Evolutionary conservation across 2,329 filamentous ascomycete genomes (phyloP), one percentile per base, ranked within the genome.

Genomic region (Aureobasidium sp.): DNA sequence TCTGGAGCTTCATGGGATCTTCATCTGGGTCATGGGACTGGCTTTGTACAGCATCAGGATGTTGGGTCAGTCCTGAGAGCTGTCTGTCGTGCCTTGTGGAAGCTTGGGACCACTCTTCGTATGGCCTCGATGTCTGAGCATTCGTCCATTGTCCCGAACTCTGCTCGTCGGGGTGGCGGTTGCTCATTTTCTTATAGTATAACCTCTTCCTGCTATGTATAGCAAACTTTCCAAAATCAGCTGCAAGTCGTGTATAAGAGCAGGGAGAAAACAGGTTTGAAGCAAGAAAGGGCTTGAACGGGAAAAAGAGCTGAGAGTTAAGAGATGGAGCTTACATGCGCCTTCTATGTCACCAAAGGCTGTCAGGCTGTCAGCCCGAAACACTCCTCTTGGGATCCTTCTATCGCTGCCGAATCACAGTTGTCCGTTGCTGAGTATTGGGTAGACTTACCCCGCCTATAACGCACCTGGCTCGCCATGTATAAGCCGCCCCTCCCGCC

Each of bases 341-440:
- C 55, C 55, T 39, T 59, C 55, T 44, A 59, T 59, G 55, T 59
- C 55, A 59, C 44, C 42, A 48, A 48, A 8, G 34, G 31, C 49
- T 39, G n/a, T 37, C 31, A 34, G 14, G 49, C n/a, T 27, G 49
- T 53, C 49, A 39, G 49, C 15, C 34, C 14, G n/a, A 41, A 31
- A 48, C 45, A 39, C 15, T 25, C 8, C 49, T 12, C 49, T 12
- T 41, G 17, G 39, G 20, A 41, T 20, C n/a, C 52, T 55, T 42
- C 37, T 4, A 27, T 55, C 51, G 25, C 37, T 31, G 29, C 15
- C 51, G 37, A 41, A 42, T 42, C 17, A 39, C 49, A 25, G 22
- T 20, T 17, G 11, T 15, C 14, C 7, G 31, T 42, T 42, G 25
- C 14, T 15, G 2, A 22, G 22, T 37, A 42, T 55, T 25, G 37